These are phyloP conservation scores for Rosa chinensis DNA, from an alignment of 306 rosid species.

Conservation along the genomic window DNA sequence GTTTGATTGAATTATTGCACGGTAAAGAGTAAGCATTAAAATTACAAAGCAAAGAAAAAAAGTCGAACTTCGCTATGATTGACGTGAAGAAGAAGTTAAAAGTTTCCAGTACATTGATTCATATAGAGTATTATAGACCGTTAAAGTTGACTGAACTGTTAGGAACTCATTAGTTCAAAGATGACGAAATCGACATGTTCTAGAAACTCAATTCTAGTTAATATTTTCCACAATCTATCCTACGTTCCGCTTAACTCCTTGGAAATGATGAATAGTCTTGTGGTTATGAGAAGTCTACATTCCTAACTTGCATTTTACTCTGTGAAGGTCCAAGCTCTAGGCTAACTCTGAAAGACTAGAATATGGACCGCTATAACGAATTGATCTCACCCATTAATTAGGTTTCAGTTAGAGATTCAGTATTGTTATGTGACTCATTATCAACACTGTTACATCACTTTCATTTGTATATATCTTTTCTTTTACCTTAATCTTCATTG, in stretches of 20 bases:
- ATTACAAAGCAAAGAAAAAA: background rate
- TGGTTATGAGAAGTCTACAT: background rate
- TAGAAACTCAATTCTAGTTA: background rate
- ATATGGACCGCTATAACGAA: background rate
- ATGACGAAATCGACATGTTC: background rate
- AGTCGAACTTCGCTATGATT: background rate
- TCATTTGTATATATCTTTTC: no score
- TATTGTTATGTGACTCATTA: no score
- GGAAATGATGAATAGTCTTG: background rate
- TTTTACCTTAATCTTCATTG: no score
- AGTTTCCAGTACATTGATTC: background rate
- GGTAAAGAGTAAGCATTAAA: background rate
- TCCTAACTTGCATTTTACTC: background rate
- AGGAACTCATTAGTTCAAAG: background rate
- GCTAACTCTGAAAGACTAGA: background rate
- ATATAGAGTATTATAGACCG: background rate
- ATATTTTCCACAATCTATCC: background rate
- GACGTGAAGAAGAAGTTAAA: background rate
- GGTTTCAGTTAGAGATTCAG: background rate
- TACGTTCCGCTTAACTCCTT: background rate
- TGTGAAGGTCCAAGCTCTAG: background rate
- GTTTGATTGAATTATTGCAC: background rate
- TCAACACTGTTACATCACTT: no score
- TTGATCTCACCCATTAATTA: no score
- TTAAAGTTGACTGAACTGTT: background rate